These are phyloP conservation scores for Penicillium sp. DNA, from an alignment of 2,329 filamentous ascomycete genomes.

Conservation along the genomic window DNA sequence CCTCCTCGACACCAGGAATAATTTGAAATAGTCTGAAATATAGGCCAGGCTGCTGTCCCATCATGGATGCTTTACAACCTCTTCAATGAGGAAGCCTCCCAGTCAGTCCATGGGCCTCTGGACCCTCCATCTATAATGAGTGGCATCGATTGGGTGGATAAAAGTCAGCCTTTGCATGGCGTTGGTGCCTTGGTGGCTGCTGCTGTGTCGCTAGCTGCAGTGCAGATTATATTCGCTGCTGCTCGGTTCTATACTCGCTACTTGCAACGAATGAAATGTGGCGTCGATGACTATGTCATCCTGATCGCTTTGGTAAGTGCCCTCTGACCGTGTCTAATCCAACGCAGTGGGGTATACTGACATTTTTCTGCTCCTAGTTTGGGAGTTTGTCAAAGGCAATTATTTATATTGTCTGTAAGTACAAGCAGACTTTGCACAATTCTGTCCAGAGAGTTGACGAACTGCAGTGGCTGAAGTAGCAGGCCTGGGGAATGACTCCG, in stretches of 20 bases:
- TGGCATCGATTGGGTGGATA: neutral
- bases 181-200: constrained; percentile 19
- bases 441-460: neutral
- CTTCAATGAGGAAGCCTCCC: no score
- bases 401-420: constrained; percentile 23
- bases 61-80: no score
- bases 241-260: constrained; percentile 25
- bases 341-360: neutral
- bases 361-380: constrained; percentile 9
- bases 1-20: no score
- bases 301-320: constrained; percentile 23
- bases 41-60: no score
- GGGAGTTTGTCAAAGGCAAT: constrained; percentile 18
- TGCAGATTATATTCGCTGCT: constrained; percentile 22
- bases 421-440: neutral
- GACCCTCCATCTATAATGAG: neutral
- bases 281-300: constrained; percentile 25
- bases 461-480: constrained; percentile 15
- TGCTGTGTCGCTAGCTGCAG: constrained; percentile 14
- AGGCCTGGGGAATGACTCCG: constrained; percentile 18
- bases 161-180: neutral
- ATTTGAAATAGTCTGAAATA: no score
- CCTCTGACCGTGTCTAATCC: neutral
- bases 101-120: neutral
- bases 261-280: constrained; percentile 16